Evolutionary conservation across 164 flowering plant species (phyloP), one percentile per base, ranked within the genome.

Genomic region (Tetracentron sinense): DNA sequence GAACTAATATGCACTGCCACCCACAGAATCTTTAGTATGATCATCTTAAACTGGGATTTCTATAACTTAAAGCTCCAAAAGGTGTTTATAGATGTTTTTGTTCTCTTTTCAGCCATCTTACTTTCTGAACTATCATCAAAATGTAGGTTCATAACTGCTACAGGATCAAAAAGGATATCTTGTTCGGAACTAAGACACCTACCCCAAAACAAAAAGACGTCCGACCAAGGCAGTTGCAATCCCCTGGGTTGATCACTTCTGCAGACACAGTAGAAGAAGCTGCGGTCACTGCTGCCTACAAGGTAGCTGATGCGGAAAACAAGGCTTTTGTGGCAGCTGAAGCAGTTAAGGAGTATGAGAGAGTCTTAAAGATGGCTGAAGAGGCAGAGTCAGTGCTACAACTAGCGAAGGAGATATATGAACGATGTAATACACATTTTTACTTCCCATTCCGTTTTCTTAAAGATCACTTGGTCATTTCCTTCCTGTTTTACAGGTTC

Each of bases 261-360:
- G 54, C 50, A 20, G 81, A 73, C 21, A 69, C 79, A 4, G 42
- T 80, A 38, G 82, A 82, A 61, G 87, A 83, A 56, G 87, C 91
- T 21, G 68, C 86, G 23, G 42, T 48, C 2, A 58, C 81, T 60
- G 88, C 90, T 38, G 93, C 96, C 6, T 83, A 79, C 68, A 81
- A 64, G 72, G 61, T 92, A 60, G 90, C 92, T 31, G 96, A 85
- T 23, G 96, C 95, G 11, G 96, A 92, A 66, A 81, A 79, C 73
- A 86, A 82, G 70, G 72, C 90, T 6, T 83, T 65, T 69, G 64
- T 88, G 56, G 96, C 96, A 48, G 80, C 87, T 44, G 89, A 83
- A 68, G 83, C 98, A n/a, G 85, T 83, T 19, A 83, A 80, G 72
- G 90, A 92, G 66, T 78, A 83, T 16, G 96, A 88, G 60, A 81